Evolutionary conservation across 108 stramenopile species (phyloP), one percentile per base, ranked within the genome.

Genomic region (Poteriospumella lacustris): DNA sequence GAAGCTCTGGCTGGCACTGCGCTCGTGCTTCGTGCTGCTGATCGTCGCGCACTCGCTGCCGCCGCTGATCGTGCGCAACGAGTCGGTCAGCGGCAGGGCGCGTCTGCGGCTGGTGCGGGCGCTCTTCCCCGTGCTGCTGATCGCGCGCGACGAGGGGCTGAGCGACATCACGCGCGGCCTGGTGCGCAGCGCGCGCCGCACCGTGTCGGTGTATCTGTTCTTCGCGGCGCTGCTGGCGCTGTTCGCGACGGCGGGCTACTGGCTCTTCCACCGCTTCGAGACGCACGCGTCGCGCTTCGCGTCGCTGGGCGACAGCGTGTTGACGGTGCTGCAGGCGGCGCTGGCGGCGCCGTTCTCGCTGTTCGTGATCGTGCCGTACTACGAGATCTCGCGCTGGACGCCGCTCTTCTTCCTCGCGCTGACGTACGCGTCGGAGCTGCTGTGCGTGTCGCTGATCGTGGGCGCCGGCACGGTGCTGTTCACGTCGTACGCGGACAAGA

Each of bases 381-480:
- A 31, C 24, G 15, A 31, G 33, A 34, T 12, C 5, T 64, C 60
- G 5, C 28, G 5, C 9, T 3, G 28, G 5, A 31, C 60, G 9
- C 60, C 31, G 5, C 28, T 73, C 15, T 73, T 73, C 47, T 73
- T 73, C 36, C 31, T 73, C 9, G 12, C 33, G 3, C 24, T 73
- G 5, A 28, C 70, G 9, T 52, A 52, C 36, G 12, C 47, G 5
- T 26, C 33, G 26, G 70, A 73, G 31, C 5, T 73, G 9, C 42
- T 73, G 36, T 73, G 70, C 36, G 42, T 44, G 5, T 26, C 9
- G 28, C 31, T 73, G 42, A 73, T 73, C 24, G 41, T 73, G 5
- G 70, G 40, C 5, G 70, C 41, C 5, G 41, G 70, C 5, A 73
- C 9, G 26, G 44, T 26, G 9, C 70, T 33, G 5, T 73, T 31